Conservation (phyloP, 306 rosid species). For the Citrullus colocynthis region DNA sequence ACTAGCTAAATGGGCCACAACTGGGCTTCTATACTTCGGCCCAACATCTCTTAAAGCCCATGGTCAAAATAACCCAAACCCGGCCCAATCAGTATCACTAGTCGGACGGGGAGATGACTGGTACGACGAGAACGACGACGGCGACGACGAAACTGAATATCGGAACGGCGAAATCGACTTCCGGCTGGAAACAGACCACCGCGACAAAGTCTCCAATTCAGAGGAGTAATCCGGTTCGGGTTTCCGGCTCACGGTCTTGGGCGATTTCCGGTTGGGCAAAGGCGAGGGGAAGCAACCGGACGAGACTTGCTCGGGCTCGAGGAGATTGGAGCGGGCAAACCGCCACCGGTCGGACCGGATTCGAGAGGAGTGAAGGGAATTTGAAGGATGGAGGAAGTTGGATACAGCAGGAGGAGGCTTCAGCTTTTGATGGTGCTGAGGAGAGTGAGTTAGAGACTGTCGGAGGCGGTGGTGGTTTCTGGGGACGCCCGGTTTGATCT, state of each 20-base stretch:
- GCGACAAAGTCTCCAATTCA: constrained; percentile 38
- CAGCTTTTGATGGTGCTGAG: background rate
- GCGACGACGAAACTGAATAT: constrained; percentile 23
- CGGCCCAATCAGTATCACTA: constrained; percentile 68
- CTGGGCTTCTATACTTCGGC: background rate
- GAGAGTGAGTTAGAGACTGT: background rate
- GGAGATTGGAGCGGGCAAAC: constrained; percentile 10
- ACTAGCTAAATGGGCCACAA: constrained; percentile 40
- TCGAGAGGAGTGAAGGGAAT: constrained; percentile 38
- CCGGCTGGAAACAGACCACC: constrained; percentile 56
- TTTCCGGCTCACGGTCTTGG: constrained; percentile 14
- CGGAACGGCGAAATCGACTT: constrained; percentile 48
- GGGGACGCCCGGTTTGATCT: constrained; percentile 85
- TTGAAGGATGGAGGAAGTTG: constrained; percentile 10
- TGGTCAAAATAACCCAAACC: constrained; percentile 58
- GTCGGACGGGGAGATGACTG: constrained; percentile 50
- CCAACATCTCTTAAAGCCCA: background rate
- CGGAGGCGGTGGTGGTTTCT: constrained; percentile 18
- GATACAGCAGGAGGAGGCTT: background rate
- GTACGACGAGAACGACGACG: constrained; percentile 30
- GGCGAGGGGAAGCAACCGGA: constrained; percentile 70
- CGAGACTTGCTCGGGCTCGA: constrained; percentile 25
- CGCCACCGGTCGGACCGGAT: constrained; percentile 50
- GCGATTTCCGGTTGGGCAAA: constrained; percentile 23
- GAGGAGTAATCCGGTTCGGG: constrained; percentile 19